phyloP scores from a whole-genome alignment of 345 rosid genomes.

The Arabis hirsuta region DNA sequence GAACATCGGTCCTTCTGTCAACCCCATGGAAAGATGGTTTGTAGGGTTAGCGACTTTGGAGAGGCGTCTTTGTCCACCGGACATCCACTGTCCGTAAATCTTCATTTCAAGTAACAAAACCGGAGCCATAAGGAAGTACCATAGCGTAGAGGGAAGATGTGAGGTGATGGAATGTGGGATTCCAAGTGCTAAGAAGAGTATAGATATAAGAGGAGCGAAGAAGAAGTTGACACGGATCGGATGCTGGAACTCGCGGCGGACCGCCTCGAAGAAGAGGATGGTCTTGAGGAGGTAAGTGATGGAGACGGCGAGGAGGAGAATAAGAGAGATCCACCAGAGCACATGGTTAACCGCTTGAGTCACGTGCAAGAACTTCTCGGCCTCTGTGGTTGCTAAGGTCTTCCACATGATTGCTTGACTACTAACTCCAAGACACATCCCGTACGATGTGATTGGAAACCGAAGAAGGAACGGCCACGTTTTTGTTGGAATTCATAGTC shows the following conservation, averaged over 20 bases:
- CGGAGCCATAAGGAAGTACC: conserved; percentile 90
- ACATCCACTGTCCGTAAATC: conserved; percentile 98
- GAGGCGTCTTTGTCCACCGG: conserved; percentile 85
- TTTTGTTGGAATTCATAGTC: too few relatives aligned
- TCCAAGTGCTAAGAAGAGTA: conserved; percentile 81
- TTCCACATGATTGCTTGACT: conserved; percentile 97
- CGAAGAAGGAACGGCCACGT: conserved; percentile 92
- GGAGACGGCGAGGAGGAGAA: conserved; percentile 55
- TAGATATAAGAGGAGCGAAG: conserved; percentile 88
- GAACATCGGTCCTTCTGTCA: conserved; percentile 90
- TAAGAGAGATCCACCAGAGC: conserved; percentile 72
- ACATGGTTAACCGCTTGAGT: conserved; percentile 50
- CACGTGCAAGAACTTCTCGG: conserved; percentile 75
- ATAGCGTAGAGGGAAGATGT: conserved; percentile 53
- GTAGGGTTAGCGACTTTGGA: conserved; percentile 95
- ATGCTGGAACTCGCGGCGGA: conserved; percentile 83
- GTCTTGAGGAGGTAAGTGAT: conserved; percentile 65
- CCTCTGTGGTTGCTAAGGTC: conserved; percentile 61
- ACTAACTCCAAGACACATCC: conserved; percentile 90
- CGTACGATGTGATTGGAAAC: conserved; percentile 73
- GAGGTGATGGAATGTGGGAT: conserved; percentile 59
- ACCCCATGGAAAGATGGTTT: conserved; percentile 85
- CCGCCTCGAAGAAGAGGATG: conserved; percentile 78
- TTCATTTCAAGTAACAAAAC: conserved; percentile 74
- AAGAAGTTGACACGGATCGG: conserved; percentile 92